phyloP scores from a whole-genome alignment of 2,329 filamentous ascomycete genomes.

The Hypoxylon sp. region DNA sequence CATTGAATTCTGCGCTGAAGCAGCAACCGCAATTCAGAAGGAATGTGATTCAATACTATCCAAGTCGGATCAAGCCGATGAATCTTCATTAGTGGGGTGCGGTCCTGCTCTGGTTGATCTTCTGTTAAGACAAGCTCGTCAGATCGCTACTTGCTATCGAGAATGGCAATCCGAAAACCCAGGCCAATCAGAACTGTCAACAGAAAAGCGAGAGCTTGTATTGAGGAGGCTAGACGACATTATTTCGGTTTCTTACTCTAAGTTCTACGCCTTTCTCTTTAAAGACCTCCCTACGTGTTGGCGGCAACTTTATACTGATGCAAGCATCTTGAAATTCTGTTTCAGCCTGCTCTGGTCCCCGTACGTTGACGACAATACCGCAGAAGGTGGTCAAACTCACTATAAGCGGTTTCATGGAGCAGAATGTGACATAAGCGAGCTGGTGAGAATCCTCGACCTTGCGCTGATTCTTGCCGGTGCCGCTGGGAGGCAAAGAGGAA shows the following conservation, averaged over 20 bases:
- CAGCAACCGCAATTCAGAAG: constrained; percentile 40
- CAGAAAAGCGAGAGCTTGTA: constrained; percentile 48
- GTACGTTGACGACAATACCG: constrained; percentile 24
- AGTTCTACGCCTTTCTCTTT: constrained; percentile 78
- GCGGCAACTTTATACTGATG: constrained; percentile 79
- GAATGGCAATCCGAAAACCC: background rate
- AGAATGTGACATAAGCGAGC: constrained; percentile 60
- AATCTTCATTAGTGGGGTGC: constrained; percentile 44
- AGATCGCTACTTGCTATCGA: constrained; percentile 31
- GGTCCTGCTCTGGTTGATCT: constrained; percentile 47
- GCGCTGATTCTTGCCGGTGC: constrained; percentile 81
- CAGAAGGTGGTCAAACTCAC: constrained; percentile 29
- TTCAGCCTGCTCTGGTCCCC: constrained; percentile 49
- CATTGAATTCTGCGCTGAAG: constrained; percentile 42
- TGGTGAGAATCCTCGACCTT: constrained; percentile 78
- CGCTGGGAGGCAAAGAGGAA: constrained; percentile 64
- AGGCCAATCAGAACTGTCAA: background rate
- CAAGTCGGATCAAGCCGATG: constrained; percentile 4
- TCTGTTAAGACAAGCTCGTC: constrained; percentile 47
- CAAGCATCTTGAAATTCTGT: constrained; percentile 73
- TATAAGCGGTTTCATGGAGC: constrained; percentile 12
- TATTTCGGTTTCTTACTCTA: constrained; percentile 70
- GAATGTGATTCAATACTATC: constrained; percentile 45
- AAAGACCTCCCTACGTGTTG: constrained; percentile 75
- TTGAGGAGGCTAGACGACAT: constrained; percentile 67